Base-by-base conservation (phyloP, 257 asterid species). In the Solanum piurae region DNA sequence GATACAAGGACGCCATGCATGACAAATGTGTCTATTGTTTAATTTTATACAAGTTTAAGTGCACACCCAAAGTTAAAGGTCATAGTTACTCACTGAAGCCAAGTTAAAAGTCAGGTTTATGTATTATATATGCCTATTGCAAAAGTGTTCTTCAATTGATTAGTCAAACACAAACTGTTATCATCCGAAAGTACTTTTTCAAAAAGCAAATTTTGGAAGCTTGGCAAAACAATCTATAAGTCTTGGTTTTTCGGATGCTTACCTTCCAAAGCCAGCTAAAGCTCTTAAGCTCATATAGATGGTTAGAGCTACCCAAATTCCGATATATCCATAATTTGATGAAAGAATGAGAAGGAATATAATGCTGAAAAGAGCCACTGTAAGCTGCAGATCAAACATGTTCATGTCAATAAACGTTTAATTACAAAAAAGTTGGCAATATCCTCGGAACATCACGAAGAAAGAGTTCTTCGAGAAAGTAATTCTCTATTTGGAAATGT, bases 181-280 rank as follows among this genome's bases (percentile, higher is more conserved):
- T 10, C 5, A 1, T 72, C 27, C 44, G 34, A 72, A 33, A 4
- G 8, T 34, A 8, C 3, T 36, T 84, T 64, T 21, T 36, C 5
- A 5, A n/a, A 84, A 84, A 2, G 34, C 79, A 36, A 12, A 31
- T 37, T 40, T 1, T 9, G 34, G 16, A 72, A 72, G 9, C 4
- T 52, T 49, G 86, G 9, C 9, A 49, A 84, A 10, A 62, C 33
- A 69, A 20, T 31, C 4, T 9, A 60, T 23, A 31, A 8, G n/a
- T 46, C 6, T 46, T 12, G 0, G 20, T 80, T 46, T 12, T 4
- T 29, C 5, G 20, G 18, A 46, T 31, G 3, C 85, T 16, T 88
- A 92, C 98, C 98, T 94, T 93, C 96, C 93, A 38, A 95, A 91
- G 36, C 98, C 98, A 72, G 95, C 96, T 25, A 93, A 88, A 72